Base-by-base conservation (phyloP, 345 rosid genomes). In the Gossypium ekmanianum region DNA sequence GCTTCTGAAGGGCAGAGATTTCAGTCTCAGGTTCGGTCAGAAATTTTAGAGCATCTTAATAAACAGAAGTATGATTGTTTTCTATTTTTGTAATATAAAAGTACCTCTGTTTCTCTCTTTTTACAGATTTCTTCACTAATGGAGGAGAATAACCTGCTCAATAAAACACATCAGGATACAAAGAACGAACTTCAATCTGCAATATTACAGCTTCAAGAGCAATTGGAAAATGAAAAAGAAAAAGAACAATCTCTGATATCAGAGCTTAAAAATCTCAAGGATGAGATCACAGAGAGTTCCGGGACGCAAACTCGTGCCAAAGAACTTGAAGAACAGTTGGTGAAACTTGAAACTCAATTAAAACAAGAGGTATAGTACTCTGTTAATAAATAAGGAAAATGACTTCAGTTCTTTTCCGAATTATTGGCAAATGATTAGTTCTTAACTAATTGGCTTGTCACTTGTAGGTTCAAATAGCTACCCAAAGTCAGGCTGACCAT, bases 111-210 rank as follows among this genome's bases (percentile, higher is more conserved):
- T 50, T 41, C 62, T 66, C 48, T 61, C 20, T 34, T 51, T 51
- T 43, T 77, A 20, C 85, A 95, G 99, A 86, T 93, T 17, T 83
- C 85, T 71, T 89, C 93, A 2, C 81, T 89, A 26, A 79, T 77
- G 89, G 94, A 91, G 81, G 97, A 90, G 86, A 88, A 85, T 68
- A 87, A 80, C 76, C 84, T 82, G 76, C 91, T 91, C 22, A 89
- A 84, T 73, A 94, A 90, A 83, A 79, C 88, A 27, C 76, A 87
- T 71, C 87, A 85, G 29, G 84, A 82, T 78, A 77, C 92, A 26
- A 91, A 87, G 86, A 84, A 77, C 58, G 98, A 93, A 77, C 92
- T 90, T 81, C 92, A 91, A 13, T 83, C 92, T 41, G 75, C 81
- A 69, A 82, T 89, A 26, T 55, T 69, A 68, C 88, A 87, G 87